Base-by-base conservation (phyloP, 176 grass and related monocot species). In the Oryza meridionalis region DNA sequence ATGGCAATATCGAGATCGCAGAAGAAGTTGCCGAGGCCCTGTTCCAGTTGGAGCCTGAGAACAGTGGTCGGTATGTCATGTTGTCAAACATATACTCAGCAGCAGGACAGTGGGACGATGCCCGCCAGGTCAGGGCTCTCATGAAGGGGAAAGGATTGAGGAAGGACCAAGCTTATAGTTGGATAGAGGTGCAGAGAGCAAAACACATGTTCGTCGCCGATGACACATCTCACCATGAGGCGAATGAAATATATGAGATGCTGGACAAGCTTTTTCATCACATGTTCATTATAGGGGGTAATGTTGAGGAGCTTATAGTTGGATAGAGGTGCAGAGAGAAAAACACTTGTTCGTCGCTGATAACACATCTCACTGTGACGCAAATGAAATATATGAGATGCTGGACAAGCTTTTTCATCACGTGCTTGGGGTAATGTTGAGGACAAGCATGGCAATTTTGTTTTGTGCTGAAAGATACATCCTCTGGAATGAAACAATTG, bases 141-240 rank as follows among this genome's bases (percentile, higher is more conserved):
- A 95, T 95, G 93, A 92, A 89, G 67, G 72, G 77, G 65, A 95
- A 88, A 69, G 90, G 90, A n/a, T 64, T 95, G 64, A 79, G 24
- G 77, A 92, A 95, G 90, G 86, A 84, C 45, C 90, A 88, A 76
- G 93, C 88, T 79, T 92, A 77, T 51, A 92, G 93, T 84, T 95
- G 93, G 93, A 84, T 95, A 1, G 90, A 95, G 80, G 83, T 95
- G 86, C 87, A 68, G 68, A 82, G 88, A 76, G 63, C 31, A 45
- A 95, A 95, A 72, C 90, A 92, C 22, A 74, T 81, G 81, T 91
- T 96, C 13, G 3, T 93, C 13, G 88, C 86, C 16, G 72, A 84
- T 67, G 90, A 93, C 37, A 80, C 53, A 7, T 93, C 90, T 75
- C 88, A 96, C 72, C 11, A 8, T 27, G 64, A 89, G 44, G 47